Evolutionary conservation across 78 protist genomes (phyloP), one percentile per base, ranked within the genome.

Genomic region (Monosiga brevicollis): DNA sequence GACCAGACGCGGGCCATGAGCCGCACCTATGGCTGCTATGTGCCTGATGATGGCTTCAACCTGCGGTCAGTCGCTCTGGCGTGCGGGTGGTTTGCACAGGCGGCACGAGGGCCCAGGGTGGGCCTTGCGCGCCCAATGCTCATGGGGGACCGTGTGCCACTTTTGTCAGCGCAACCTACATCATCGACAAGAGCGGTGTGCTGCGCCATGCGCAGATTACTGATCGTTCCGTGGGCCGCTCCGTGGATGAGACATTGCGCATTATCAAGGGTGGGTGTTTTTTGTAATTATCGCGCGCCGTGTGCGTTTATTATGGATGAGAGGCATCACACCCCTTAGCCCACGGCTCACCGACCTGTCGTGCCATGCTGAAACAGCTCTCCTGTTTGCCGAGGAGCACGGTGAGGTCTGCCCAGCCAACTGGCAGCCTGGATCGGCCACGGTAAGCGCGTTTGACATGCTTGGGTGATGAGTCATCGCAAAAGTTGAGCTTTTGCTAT

Each of bases 1-100:
- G 98, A 96, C 77, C 54, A 92, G 15, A 92, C 81, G 74, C 90
- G 93, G 86, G 35, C n/a, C 76, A 93, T 96, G 76, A 23, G 96
- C 3, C 42, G 80, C 54, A 90, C 90, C 84, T 96, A 96, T 42
- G 97, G 97, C 70, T 95, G 91, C 15, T 89, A 82, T 71, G 76
- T 96, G 75, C 84, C 39, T 77, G 93, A 89, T 41, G 94, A 35
- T 2, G 90, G 88, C 54, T 1, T 89, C n/a, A 85, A 89, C 29
- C 87, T 84, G 40, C 89, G 94, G 49, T 76, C 35, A 15, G 74
- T 11, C 62, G 9, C 62, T 49, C 62, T n/a, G n/a, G n/a, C n/a
- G n/a, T n/a, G 62, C 9, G 9, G 9, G 62, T 15, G 32, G 9
- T 15, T 15, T 49, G 62, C 62, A 49, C 15, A 15, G 32, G 32